Evolutionary conservation across 495 filamentous ascomycete genomes (phyloP), one percentile per base, ranked within the genome.

Genomic region (Penicillium chermesinum): DNA sequence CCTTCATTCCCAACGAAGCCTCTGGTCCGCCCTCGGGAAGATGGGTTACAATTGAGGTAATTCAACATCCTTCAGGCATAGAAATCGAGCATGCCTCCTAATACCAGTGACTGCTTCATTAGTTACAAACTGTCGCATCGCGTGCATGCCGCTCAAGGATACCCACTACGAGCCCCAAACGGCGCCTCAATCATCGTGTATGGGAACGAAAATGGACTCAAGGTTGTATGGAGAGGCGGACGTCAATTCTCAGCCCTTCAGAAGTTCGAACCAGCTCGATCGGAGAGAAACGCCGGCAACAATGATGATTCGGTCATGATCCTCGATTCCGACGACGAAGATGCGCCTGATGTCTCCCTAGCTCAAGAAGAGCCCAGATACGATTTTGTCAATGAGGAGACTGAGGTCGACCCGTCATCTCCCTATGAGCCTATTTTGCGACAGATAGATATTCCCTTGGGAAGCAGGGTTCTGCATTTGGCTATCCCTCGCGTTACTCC

Each of bases 161-260:
- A 94, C 61, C 89, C 90, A 6, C 65, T 89, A 18, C 75, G 73
- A 44, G 80, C 89, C 6, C 83, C 87, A 5, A 93, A 95, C 63
- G 89, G 88, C 55, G 91, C 90, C 7, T 86, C 82, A 1, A 78
- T 96, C 59, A 77, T 94, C 43, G 59, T 95, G 21, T 91, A 93
- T 61, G 89, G 85, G 44, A 84, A 93, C 51, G 84, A 89, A 30
- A 83, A 80, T 59, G 90, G 90, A 18, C 46, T 95, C 21, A 83
- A 81, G 33, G 64, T 94, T 18, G 54, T 90, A 18, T 96, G 90
- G 90, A 76, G 86, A 59, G 90, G 89, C 47, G 90, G 90, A 16
- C 76, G 71, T 20, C 69, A 75, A 15, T 81, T 89, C 48, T 83
- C 85, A 44, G 53, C 66, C 14, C 42, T 66, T 25, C 64, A 65